A percentile compares a stretch with the other conserved stretches of the same genome.
Conservation (phyloP, 441 rosid genomes). For the Gossypium trilobum region DNA sequence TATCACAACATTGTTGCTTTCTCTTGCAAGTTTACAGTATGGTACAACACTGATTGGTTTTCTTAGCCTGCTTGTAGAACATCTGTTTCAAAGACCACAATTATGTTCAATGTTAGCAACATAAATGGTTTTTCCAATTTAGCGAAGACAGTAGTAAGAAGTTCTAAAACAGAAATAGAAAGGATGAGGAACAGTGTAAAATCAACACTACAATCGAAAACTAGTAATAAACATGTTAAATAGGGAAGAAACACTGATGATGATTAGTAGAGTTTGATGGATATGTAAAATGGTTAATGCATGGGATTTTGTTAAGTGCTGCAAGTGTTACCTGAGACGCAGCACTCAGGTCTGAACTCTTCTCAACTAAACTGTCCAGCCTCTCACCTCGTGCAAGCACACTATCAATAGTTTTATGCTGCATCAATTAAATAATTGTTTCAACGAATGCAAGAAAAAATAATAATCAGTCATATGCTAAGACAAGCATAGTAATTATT, state of each 20-base stretch:
- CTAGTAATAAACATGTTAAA: not conserved
- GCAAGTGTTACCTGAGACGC: slow-evolving; percentile 76
- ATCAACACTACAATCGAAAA: not conserved
- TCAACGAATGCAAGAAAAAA: not conserved
- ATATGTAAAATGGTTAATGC: not conserved
- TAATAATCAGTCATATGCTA: not conserved
- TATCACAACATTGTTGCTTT: not conserved
- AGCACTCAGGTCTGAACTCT: slow-evolving; percentile 78
- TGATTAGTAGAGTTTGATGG: not conserved
- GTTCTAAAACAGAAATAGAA: not conserved
- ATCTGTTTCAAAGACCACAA: slow-evolving; percentile 46
- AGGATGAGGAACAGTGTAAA: not conserved
- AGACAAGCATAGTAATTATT: not conserved
- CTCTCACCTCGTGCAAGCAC: slow-evolving; percentile 71
- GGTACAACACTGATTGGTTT: slow-evolving; percentile 85
- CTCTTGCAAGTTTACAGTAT: slow-evolving; percentile 46
- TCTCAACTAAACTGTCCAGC: slow-evolving; percentile 73
- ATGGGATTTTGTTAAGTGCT: not conserved
- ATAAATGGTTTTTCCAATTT: not conserved
- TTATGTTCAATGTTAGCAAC: slow-evolving; percentile 10
- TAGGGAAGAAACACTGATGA: not conserved
- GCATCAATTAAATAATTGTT: slow-evolving; percentile 13
- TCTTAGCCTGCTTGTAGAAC: slow-evolving; percentile 99
- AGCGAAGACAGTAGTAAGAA: not conserved
- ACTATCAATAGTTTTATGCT: slow-evolving; percentile 65